These are phyloP conservation scores for Sphagnum magellanicum DNA, from an alignment of 228 moss, liverwort and hornwort genomes.

Conservation along the genomic window DNA sequence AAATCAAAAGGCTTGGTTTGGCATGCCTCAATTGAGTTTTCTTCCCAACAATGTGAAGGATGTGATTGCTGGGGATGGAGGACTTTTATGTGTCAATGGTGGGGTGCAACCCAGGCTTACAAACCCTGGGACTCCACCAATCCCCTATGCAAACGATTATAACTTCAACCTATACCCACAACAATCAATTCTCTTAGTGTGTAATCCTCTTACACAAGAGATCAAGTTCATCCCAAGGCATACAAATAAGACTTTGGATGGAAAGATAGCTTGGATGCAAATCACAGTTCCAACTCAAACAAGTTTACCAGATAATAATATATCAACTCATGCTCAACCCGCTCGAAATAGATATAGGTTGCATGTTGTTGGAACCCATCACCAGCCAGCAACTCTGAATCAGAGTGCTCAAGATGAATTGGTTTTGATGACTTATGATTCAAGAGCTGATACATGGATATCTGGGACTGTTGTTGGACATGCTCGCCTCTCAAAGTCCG, in stretches of 20 bases:
- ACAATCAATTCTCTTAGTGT: slow-evolving; percentile 48
- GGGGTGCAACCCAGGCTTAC: slow-evolving; percentile 30
- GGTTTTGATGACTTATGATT: slow-evolving; percentile 44
- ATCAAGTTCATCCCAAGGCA: slow-evolving; percentile 42
- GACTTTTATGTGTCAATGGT: slow-evolving; percentile 41
- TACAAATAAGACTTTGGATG: slow-evolving; percentile 40
- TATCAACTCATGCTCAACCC: neutral
- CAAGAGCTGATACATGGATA: slow-evolving; percentile 35
- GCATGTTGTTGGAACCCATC: slow-evolving; percentile 40
- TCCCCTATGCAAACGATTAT: slow-evolving; percentile 45
- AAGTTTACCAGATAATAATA: neutral
- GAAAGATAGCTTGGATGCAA: slow-evolving; percentile 39
- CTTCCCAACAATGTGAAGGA: slow-evolving; percentile 29
- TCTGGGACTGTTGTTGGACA: slow-evolving; percentile 28
- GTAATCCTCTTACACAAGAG: slow-evolving; percentile 39
- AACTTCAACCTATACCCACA: slow-evolving; percentile 35
- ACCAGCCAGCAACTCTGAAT: slow-evolving; percentile 30
- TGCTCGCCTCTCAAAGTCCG: slow-evolving; percentile 17
- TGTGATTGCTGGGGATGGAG: slow-evolving; percentile 40
- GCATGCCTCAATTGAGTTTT: slow-evolving; percentile 29
- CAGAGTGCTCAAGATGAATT: slow-evolving; percentile 33
- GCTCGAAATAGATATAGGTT: slow-evolving; percentile 22
- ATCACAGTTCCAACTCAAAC: slow-evolving; percentile 6
- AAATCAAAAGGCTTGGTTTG: slow-evolving; percentile 28
- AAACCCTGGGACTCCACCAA: slow-evolving; percentile 30